Base-by-base conservation (phyloP, 2,329 filamentous ascomycete genomes). In the Podosphaera fusca region DNA sequence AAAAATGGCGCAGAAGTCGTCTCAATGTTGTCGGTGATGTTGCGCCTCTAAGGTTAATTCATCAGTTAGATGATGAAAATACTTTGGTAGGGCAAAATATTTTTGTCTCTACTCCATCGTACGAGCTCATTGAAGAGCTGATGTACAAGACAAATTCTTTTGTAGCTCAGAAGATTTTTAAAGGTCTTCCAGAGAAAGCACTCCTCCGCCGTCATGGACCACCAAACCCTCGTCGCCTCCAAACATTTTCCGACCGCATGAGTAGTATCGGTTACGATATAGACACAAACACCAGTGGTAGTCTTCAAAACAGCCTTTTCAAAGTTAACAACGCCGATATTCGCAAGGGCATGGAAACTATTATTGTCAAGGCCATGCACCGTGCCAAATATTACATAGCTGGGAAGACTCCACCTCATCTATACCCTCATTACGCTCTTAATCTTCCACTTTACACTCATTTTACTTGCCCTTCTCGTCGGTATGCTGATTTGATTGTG, bases 61-160 rank as follows among this genome's bases (percentile, higher is more conserved):
- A 95, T 70, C 89, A 95, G 71, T 77, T 96, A 46, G 92, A 98
- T 64, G 92, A 98, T 64, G 92, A 98, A 75, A 96, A 96, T 69
- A 87, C 95, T 56, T 92, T 90, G 2, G 89, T 96, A 46, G 88
- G 95, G 72, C 81, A 87, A 68, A 98, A 96, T 72, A 85, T 98
- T 61, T 98, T 96, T 66, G 84, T 95, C 69, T 90, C 87, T 35
- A 87, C 87, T 10, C 76, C 83, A 8, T 87, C 89, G 2, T 87
- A 94, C 61, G 90, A 96, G 71, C 79, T 96, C 61, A 87, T 95
- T 50, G 92, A 98, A 69, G 92, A 98, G 73, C 75, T 98, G 56
- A 84, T 87, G 72, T 85, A 95, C 75, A 94, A 94, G 74, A 85
- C 87, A 58, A 96, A 98, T 68, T 78, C 80, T 53, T 84, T 87